Conservation (phyloP, 2,329 filamentous ascomycete genomes). For the Aspergillus bombycis region DNA sequence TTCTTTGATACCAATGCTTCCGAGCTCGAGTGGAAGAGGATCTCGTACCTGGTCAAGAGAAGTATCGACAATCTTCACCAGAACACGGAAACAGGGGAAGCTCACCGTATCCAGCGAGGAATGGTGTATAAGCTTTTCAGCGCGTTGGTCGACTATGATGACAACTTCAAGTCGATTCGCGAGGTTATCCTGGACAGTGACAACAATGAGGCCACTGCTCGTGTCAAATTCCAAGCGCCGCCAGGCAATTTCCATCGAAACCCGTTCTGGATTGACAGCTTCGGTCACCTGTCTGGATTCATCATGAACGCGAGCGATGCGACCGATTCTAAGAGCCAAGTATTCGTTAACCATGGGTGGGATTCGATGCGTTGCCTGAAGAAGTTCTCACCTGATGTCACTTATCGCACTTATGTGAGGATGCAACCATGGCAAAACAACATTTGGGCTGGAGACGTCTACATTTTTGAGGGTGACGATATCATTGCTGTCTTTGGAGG, state of each 20-base stretch:
- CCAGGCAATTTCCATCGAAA: constrained; percentile 60
- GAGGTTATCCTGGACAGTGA: constrained; percentile 62
- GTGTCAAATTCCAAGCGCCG: constrained; percentile 58
- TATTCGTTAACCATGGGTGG: constrained; percentile 67
- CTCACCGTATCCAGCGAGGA: constrained; percentile 73
- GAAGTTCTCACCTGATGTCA: constrained; percentile 54
- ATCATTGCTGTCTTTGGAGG: constrained; percentile 56
- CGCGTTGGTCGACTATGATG: constrained; percentile 59
- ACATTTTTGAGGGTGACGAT: constrained; percentile 62
- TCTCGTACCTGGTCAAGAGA: constrained; percentile 69
- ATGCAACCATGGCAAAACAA: constrained; percentile 59
- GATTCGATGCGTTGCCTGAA: constrained; percentile 61
- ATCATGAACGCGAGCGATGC: constrained; percentile 63
- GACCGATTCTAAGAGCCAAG: constrained; percentile 61
- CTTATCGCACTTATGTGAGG: constrained; percentile 64
- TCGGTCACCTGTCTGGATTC: constrained; percentile 62
- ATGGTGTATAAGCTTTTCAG: constrained; percentile 77
- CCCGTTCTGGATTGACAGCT: constrained; percentile 64
- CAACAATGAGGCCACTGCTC: constrained; percentile 58
- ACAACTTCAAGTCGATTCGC: constrained; percentile 61
- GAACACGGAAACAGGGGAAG: constrained; percentile 66
- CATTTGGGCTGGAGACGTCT: constrained; percentile 62
- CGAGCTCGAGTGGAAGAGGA: constrained; percentile 53
- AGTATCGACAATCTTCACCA: constrained; percentile 62
- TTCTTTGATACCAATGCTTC: not conserved